A percentile compares a stretch with the other conserved stretches of the same genome.
Conservation (phyloP, 2,329 filamentous ascomycete genomes). For the Penicillium corylophilum region DNA sequence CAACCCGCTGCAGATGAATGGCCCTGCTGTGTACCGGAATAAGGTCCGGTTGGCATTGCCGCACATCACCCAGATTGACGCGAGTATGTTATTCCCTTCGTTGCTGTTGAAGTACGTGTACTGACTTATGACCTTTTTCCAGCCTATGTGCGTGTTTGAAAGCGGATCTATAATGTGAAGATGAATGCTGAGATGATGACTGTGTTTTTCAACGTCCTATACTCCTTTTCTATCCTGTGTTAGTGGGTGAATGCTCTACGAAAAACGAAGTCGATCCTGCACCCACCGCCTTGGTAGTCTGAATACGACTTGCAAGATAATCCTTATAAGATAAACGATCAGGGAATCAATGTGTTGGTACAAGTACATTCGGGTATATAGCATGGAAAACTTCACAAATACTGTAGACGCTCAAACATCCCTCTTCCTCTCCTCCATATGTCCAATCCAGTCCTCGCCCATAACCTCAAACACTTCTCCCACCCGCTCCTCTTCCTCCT, state of each 20-base stretch:
- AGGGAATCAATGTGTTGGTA: not conserved
- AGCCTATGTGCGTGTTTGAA: conserved; percentile 34
- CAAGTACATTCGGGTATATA: not conserved
- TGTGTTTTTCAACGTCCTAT: conserved; percentile 3
- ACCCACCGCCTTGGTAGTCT: not conserved
- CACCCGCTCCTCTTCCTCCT: not conserved
- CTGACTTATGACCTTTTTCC: conserved; percentile 11
- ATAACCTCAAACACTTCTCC: not conserved
- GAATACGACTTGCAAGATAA: not conserved
- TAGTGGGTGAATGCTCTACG: not conserved
- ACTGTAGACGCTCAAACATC: not conserved
- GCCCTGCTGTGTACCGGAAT: conserved; percentile 86
- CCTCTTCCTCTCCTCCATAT: not conserved
- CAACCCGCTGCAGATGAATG: conserved; percentile 78
- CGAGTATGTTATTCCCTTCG: conserved; percentile 67
- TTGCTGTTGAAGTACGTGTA: not conserved
- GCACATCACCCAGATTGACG: conserved; percentile 90
- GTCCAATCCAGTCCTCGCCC: not conserved
- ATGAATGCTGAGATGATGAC: conserved; percentile 2
- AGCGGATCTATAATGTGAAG: not conserved
- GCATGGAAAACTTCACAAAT: not conserved
- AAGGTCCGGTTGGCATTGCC: conserved; percentile 87
- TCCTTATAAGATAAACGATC: not conserved
- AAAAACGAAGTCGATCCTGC: conserved; percentile 6
- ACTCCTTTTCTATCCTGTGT: not conserved